Evolutionary conservation across 306 rosid species (phyloP), one percentile per base, ranked within the genome.

Genomic region (Prunus dulcis): DNA sequence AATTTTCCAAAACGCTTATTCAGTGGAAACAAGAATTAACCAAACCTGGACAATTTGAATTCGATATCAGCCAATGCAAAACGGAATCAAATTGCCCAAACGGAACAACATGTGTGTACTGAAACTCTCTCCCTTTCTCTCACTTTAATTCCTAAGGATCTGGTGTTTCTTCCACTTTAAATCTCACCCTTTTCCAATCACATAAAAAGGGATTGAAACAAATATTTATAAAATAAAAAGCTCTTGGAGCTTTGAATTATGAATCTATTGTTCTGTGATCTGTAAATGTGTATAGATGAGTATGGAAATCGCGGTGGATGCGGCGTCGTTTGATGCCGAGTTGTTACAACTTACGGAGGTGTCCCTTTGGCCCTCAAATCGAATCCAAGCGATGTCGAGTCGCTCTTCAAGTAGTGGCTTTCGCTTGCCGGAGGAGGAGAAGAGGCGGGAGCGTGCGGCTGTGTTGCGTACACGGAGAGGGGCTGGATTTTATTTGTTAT

Each of bases 331-430:
- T 79, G 97, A 96, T 75, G 93, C 96, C 67, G 99, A 96, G 61
- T 74, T 91, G 76, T 74, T 96, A 93, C 97, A 96, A 90, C 93
- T 96, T 19, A 82, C 81, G 6, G 99, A 96, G 84, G 88, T 96
- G 22, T 89, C 27, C 83, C 93, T 75, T 46, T 91, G 71, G 87
- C 93, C 12, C 86, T 96, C 79, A 96, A 96, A 86, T 83, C 97
- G n/a, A 93, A 92, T 82, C 79, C 82, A 50, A 83, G 50, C 78
- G 86, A 91, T 55, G 96, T 85, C 12, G 89, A 92, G 82, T 86
- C 86, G 81, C 93, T 96, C 61, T 96, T 89, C 77, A 93, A 92
- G 75, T 91, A 89, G 79, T 96, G 99, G 99, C 93, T 96, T n/a
- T 87, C 97, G 75, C 96, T 92, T 49, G 94, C 96, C 0, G 91